Conservation (phyloP, 208 protist genomes). For the Trypanosoma scelopori region DNA sequence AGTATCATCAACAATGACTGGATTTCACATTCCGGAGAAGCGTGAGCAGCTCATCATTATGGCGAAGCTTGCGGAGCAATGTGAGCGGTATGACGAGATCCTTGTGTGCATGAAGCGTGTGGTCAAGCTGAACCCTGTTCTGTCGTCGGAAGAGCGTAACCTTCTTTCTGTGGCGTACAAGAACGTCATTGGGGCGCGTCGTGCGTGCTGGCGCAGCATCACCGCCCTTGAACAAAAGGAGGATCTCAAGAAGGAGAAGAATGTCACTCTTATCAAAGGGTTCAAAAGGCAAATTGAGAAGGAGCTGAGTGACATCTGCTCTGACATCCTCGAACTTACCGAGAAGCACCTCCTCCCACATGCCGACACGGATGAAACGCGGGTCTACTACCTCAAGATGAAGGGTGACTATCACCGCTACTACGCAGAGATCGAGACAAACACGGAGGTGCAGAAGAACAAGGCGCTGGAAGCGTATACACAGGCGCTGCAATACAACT, state of each 20-base stretch:
- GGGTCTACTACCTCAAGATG: slow-evolving; percentile 96
- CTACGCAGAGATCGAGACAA: slow-evolving; percentile 93
- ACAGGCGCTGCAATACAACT: slow-evolving; percentile 82
- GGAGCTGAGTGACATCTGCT: slow-evolving; percentile 97
- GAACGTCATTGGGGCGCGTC: slow-evolving; percentile 99
- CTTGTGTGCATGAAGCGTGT: slow-evolving; percentile 98
- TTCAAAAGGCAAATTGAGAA: slow-evolving; percentile 97
- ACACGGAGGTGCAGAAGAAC: slow-evolving; percentile 85
- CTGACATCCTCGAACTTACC: slow-evolving; percentile 95
- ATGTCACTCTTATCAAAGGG: slow-evolving; percentile 91
- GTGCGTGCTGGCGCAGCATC: slow-evolving; percentile 99
- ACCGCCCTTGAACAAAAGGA: slow-evolving; percentile 97
- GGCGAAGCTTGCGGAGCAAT: slow-evolving; percentile 98
- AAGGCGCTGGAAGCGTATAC: slow-evolving; percentile 90
- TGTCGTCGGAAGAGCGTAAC: slow-evolving; percentile 99
- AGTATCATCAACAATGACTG: slow-evolving; percentile 21
- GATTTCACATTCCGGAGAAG: slow-evolving; percentile 81
- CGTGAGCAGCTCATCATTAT: slow-evolving; percentile 95
- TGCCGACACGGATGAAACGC: slow-evolving; percentile 79
- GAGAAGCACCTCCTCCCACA: slow-evolving; percentile 95
- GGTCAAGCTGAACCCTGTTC: slow-evolving; percentile 92
- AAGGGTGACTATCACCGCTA: slow-evolving; percentile 97
- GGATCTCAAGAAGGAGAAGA: slow-evolving; percentile 86
- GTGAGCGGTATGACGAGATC: slow-evolving; percentile 99
- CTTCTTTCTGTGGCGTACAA: slow-evolving; percentile 99